A percentile compares a stretch with the other conserved stretches of the same genome.
Conservation (phyloP, 208 protist genomes). For the Trypanosoma scelopori region DNA sequence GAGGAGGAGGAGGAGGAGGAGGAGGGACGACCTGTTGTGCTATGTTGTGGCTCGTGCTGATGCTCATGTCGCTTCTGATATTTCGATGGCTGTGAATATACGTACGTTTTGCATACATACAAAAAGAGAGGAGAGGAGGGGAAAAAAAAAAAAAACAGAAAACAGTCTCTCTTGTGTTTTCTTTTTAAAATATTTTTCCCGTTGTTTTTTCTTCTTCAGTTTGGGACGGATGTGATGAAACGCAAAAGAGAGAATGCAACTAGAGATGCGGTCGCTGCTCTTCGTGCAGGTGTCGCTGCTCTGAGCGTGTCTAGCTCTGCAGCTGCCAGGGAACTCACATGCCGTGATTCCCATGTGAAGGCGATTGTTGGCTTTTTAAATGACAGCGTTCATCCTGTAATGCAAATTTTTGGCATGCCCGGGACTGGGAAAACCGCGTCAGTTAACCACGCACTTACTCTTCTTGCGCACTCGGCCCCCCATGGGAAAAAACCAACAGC, state of each 20-base stretch:
- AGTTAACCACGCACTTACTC: constrained; percentile 69
- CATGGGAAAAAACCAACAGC: constrained; percentile 57
- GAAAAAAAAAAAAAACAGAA: no score
- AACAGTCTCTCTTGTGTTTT: no score
- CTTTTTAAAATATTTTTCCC: no score
- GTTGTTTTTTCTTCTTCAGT: neutral
- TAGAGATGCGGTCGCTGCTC: constrained; percentile 15
- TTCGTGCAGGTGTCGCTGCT: constrained; percentile 60
- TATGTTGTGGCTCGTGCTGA: no score
- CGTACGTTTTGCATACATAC: no score
- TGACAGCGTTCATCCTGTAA: constrained; percentile 66
- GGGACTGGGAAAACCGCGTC: constrained; percentile 89
- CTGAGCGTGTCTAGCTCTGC: constrained; percentile 71
- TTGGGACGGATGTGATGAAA: constrained; percentile 11
- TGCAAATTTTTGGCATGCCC: constrained; percentile 91
- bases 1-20: no score
- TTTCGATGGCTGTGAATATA: no score
- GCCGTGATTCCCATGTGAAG: constrained; percentile 64
- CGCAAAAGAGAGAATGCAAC: constrained; percentile 8
- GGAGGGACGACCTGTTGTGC: no score
- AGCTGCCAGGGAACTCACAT: constrained; percentile 66
- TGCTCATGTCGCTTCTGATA: no score
- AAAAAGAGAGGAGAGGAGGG: no score
- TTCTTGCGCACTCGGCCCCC: constrained; percentile 32
- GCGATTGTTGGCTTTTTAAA: constrained; percentile 68